Percentiles rank a stretch among this genome's conserved stretches.
These are phyloP conservation scores for Microthlaspi erraticum DNA, from an alignment of 345 rosid species.

Conservation along the genomic window DNA sequence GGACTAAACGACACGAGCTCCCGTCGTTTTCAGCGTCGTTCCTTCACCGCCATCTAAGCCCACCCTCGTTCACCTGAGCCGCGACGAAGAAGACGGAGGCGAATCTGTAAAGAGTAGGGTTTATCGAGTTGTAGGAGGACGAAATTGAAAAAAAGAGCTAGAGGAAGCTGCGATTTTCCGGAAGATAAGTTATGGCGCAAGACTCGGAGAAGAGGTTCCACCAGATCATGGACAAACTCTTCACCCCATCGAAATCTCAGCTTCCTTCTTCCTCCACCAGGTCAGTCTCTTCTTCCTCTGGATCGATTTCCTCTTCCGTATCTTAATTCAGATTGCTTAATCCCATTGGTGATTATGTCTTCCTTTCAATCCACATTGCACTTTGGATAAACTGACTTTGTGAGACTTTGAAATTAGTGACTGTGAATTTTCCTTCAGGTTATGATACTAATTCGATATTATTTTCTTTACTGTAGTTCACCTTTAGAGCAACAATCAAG, in stretches of 20 bases:
- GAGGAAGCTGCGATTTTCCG: background rate
- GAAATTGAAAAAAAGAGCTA: background rate
- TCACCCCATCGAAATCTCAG: constrained; percentile 54
- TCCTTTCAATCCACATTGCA: background rate
- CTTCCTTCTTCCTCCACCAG: constrained; percentile 53
- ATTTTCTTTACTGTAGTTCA: constrained; percentile 46
- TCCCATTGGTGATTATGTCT: background rate
- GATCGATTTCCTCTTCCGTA: constrained; percentile 12
- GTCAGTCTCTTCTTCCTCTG: constrained; percentile 35
- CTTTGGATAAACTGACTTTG: background rate
- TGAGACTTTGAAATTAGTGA: constrained; percentile 2
- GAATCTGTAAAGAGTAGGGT: constrained; percentile 37
- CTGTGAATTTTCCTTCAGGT: constrained; percentile 2
- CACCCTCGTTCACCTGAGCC: constrained; percentile 21
- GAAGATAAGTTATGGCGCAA: constrained; percentile 53
- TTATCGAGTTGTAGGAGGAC: background rate
- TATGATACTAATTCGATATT: background rate
- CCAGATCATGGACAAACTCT: constrained; percentile 88
- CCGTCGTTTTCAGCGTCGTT: constrained; percentile 28
- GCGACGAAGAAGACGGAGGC: constrained; percentile 32
- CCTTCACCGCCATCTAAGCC: constrained; percentile 16
- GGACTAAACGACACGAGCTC: constrained; percentile 19
- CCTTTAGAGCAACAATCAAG: constrained; percentile 49
- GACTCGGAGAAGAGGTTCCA: constrained; percentile 85
- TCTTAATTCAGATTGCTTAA: background rate